Base-by-base conservation (phyloP, 441 rosid species). In the Gossypium davidsonii region DNA sequence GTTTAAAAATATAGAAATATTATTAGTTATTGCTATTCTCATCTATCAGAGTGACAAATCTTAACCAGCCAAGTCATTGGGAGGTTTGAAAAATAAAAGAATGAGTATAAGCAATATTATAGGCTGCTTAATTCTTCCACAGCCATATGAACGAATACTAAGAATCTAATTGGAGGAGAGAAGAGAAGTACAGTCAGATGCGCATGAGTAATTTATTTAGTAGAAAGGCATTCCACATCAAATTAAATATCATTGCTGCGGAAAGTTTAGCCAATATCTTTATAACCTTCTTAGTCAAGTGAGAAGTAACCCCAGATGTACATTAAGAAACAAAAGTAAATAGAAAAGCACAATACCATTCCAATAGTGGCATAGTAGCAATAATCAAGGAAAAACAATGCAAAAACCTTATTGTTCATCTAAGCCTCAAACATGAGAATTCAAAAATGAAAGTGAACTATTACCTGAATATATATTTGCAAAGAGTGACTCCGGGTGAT, bases 381-480 rank as follows among this genome's bases (percentile, higher is more conserved):
- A 39, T 18, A 63, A 18, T 39, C 8, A 37, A 17, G 1, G n/a
- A 63, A 46, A 46, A 39, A 66, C 21, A 1, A 63, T 10, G 49
- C 67, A 17, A 6, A 39, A 18, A 63, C 15, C 26, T 4, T 56
- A 14, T 46, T 67, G 18, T 42, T 67, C 72, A 62, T 61, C 72
- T 48, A 15, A 62, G 52, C 37, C n/a, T 62, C 73, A 53, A 73
- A 46, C 51, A 68, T 68, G 17, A 34, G 70, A 58, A 57, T 48
- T 62, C 17, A 26, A 15, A 8, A 49, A 26, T 53, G 63, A 75
- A 74, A 49, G 72, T 76, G 75, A 49, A 52, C 57, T 20, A 73
- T 71, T 85, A 95, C 99, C 99, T 89, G 95, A 90, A 84, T 73
- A 85, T 77, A 95, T 82, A 84, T 91, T 91, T 73, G 77, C 82